phyloP scores from a whole-genome alignment of 495 filamentous ascomycete genomes.

The Lineolata rhizophorae region DNA sequence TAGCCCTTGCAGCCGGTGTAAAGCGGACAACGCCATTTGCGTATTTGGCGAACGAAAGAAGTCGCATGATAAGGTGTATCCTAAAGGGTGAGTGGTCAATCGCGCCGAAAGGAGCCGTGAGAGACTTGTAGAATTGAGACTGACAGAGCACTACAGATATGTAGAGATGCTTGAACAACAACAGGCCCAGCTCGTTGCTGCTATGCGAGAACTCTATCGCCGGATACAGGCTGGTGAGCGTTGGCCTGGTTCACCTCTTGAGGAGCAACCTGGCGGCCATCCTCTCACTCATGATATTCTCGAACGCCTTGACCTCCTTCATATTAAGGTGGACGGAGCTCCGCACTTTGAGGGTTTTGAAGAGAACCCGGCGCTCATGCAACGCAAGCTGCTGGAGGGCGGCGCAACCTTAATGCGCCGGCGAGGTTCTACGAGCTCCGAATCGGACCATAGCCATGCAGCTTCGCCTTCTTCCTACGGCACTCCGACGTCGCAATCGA shows the following conservation, averaged over 20 bases:
- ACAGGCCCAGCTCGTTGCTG: constrained; percentile 38
- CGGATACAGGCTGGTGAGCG: constrained; percentile 25
- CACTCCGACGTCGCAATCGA: constrained; percentile 8
- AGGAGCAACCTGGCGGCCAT: constrained; percentile 30
- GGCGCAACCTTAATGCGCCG: constrained; percentile 26
- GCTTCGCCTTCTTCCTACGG: constrained; percentile 7
- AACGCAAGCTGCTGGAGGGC: constrained; percentile 28
- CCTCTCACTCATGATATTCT: constrained; percentile 46
- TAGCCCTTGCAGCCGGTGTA: constrained; percentile 44
- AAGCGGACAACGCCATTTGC: constrained; percentile 23
- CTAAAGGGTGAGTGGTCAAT: constrained; percentile 15
- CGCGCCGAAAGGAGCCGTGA: background rate
- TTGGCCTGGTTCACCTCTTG: constrained; percentile 32
- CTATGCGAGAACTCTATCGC: constrained; percentile 36
- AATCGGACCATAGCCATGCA: constrained; percentile 25
- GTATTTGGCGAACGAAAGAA: constrained; percentile 21
- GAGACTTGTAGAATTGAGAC: background rate
- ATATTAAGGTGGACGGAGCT: constrained; percentile 10
- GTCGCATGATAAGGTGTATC: constrained; percentile 23
- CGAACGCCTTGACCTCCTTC: constrained; percentile 31
- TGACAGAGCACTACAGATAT: constrained; percentile 22
- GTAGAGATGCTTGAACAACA: constrained; percentile 55
- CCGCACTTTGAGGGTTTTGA: constrained; percentile 32
- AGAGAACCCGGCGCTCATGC: constrained; percentile 31
- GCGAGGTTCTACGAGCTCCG: constrained; percentile 32